phyloP scores from a whole-genome alignment of 129 eudicot genomes.

The Dittrichia graveolens region DNA sequence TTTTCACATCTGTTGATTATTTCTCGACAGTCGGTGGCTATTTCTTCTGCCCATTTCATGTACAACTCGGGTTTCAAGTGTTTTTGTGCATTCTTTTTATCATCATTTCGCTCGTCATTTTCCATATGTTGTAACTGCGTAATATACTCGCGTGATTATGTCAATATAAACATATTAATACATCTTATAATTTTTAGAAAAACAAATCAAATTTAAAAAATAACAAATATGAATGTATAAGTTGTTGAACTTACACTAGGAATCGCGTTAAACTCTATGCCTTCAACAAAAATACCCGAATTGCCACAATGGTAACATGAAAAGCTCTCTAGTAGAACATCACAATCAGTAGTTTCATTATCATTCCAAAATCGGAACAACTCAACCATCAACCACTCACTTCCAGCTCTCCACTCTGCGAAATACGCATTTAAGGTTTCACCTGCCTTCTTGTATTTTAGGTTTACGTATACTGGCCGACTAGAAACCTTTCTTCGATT shows the following conservation, averaged over 20 bases:
- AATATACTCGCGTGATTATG: neutral
- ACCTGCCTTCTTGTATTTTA: slow-evolving; percentile 36
- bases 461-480: slow-evolving; percentile 25
- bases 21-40: neutral
- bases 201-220: neutral
- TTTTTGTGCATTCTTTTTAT: neutral
- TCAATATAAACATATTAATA: neutral
- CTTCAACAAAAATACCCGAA: slow-evolving; percentile 26
- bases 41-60: neutral
- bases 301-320: slow-evolving; percentile 31
- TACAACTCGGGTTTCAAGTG: slow-evolving; percentile 8
- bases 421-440: slow-evolving; percentile 34
- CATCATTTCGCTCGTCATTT: neutral
- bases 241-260: slow-evolving; percentile 7
- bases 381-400: slow-evolving; percentile 27
- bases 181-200: neutral
- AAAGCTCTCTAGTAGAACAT: slow-evolving; percentile 28
- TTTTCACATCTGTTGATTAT: slow-evolving; percentile 24
- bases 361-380: slow-evolving; percentile 28
- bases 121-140: slow-evolving; percentile 6
- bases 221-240: neutral
- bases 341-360: slow-evolving; percentile 19
- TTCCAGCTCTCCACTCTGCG: slow-evolving; percentile 29
- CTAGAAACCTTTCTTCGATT: slow-evolving; percentile 34
- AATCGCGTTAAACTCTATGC: slow-evolving; percentile 32